phyloP scores from a whole-genome alignment of 73 alveolate species.

The Paramecium octaurelia region DNA sequence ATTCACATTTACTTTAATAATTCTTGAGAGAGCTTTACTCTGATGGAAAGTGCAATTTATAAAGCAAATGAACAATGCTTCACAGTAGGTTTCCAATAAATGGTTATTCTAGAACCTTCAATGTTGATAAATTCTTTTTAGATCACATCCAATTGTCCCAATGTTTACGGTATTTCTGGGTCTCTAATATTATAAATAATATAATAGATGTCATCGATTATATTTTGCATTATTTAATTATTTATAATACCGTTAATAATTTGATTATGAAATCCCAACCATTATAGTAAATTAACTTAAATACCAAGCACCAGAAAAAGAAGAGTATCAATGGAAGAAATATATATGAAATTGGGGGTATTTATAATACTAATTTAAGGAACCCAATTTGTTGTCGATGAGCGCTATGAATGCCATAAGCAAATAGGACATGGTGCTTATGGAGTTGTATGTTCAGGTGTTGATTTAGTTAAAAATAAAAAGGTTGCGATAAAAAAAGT shows the following conservation, averaged over 20 bases:
- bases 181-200: slow-evolving; percentile 61
- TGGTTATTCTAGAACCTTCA: background rate
- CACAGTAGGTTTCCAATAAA: slow-evolving; percentile 66
- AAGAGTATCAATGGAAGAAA: slow-evolving; percentile 36
- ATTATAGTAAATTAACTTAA: background rate
- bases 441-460: slow-evolving; percentile 92
- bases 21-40: slow-evolving; percentile 51
- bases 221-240: slow-evolving; percentile 14
- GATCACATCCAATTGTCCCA: slow-evolving; percentile 55
- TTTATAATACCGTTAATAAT: slow-evolving; percentile 36
- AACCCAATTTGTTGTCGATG: slow-evolving; percentile 75
- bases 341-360: slow-evolving; percentile 39
- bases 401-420: slow-evolving; percentile 74
- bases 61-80: slow-evolving; percentile 67
- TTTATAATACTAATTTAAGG: background rate
- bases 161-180: slow-evolving; percentile 62
- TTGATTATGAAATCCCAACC: slow-evolving; percentile 44
- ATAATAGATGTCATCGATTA: slow-evolving; percentile 44
- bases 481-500: slow-evolving; percentile 93
- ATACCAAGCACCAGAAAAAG: slow-evolving; percentile 21
- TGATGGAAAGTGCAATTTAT: slow-evolving; percentile 64
- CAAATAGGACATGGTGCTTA: slow-evolving; percentile 88
- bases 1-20: background rate
- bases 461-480: slow-evolving; percentile 72
- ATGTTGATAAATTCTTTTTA: slow-evolving; percentile 51